These are phyloP conservation scores for Zarea fungicola DNA, from an alignment of 2,329 filamentous ascomycete species.

Conservation along the genomic window DNA sequence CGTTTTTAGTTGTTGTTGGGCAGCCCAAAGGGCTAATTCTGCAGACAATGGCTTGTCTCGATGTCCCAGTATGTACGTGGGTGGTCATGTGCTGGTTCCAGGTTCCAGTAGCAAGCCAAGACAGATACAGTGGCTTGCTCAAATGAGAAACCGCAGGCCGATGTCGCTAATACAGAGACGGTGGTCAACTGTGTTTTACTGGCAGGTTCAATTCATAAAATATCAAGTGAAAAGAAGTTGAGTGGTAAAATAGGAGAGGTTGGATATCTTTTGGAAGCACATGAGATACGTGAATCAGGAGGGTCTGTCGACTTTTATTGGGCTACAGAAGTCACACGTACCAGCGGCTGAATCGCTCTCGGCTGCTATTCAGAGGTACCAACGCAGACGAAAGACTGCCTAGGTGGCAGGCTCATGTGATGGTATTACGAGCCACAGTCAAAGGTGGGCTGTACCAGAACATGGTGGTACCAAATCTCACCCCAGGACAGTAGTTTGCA, in stretches of 20 bases:
- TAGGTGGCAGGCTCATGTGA: conserved; percentile 10
- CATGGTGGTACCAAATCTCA: not conserved
- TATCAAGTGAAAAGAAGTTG: not conserved
- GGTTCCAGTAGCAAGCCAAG: not conserved
- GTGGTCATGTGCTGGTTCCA: conserved; percentile 7
- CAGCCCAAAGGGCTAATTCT: not conserved
- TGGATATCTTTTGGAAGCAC: not conserved
- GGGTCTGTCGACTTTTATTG: not conserved
- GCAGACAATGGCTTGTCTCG: not conserved
- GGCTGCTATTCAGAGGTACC: not conserved
- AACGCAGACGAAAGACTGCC: not conserved
- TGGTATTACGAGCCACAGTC: not conserved
- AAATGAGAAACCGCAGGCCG: not conserved
- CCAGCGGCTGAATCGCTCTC: too few species aligned
- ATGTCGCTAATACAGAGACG: not conserved
- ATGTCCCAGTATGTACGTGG: not conserved
- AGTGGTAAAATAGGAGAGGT: not conserved
- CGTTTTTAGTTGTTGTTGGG: conserved; percentile 2
- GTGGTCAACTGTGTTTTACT: not conserved
- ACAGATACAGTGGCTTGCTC: not conserved
- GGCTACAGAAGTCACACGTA: not conserved
- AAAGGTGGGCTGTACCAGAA: not conserved
- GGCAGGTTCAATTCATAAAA: too few species aligned
- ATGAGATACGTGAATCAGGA: too few species aligned
- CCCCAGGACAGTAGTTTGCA: not conserved